Evolutionary conservation across 1,284 basidiomycete species (phyloP).

Genomic region (Rhodotorula glutinis): DNA sequence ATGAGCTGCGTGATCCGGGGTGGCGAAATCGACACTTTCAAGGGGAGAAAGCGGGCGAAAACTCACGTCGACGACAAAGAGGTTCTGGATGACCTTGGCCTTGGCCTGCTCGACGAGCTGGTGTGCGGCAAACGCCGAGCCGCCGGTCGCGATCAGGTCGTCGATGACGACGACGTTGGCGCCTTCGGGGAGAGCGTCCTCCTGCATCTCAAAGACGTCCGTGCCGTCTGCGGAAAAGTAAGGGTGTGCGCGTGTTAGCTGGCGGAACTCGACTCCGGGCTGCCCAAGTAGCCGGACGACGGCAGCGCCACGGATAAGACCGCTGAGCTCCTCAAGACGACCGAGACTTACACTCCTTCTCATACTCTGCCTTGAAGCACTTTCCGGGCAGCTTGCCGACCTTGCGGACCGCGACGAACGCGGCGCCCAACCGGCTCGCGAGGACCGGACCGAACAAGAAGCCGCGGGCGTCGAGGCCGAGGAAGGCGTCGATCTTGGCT

Average conservation of each 20-base stretch:
- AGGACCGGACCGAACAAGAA: constrained; percentile 93
- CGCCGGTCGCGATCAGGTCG: constrained; percentile 95
- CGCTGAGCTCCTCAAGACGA: too few species aligned
- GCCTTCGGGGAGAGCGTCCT: constrained; percentile 73
- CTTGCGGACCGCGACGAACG: constrained; percentile 96
- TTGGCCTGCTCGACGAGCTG: constrained; percentile 65
- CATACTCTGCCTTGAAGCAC: constrained; percentile 72
- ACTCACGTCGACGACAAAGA: constrained; percentile 37
- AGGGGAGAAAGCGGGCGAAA: neutral
- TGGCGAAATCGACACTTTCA: too few species aligned
- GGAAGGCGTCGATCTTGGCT: constrained; percentile 85
- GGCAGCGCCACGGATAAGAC: too few species aligned
- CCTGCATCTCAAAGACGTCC: constrained; percentile 72
- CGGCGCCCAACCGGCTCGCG: constrained; percentile 77
- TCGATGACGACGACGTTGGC: constrained; percentile 87
- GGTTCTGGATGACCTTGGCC: constrained; percentile 30
- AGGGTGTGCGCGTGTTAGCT: too few species aligned
- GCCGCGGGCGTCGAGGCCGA: constrained; percentile 79
- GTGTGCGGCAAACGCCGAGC: constrained; percentile 90
- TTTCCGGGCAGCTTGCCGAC: constrained; percentile 88
- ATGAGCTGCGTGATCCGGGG: too few species aligned
- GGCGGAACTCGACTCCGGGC: too few species aligned
- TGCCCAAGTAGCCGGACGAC: too few species aligned
- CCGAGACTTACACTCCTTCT: constrained; percentile 70
- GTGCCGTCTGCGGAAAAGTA: constrained; percentile 21